These are phyloP conservation scores for Sporobolomyces pararoseus DNA, from an alignment of 768 basidiomycete species.

Conservation along the genomic window DNA sequence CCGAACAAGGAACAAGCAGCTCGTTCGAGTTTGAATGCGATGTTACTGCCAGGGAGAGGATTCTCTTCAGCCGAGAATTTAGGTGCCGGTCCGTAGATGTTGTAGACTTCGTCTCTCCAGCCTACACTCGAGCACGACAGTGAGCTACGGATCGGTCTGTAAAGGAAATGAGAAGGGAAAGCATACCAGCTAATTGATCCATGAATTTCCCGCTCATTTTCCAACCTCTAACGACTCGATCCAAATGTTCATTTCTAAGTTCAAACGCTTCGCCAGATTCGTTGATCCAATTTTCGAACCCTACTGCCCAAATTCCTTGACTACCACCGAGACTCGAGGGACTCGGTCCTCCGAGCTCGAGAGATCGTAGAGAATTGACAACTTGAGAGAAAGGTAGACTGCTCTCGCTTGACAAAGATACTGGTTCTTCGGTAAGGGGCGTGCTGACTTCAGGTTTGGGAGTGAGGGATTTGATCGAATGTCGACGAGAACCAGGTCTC, in stretches of 20 bases:
- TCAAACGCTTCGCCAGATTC: constrained; percentile 29
- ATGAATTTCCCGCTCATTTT: constrained; percentile 47
- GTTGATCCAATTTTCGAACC: constrained; percentile 42
- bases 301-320: constrained; percentile 32
- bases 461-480: constrained; percentile 12
- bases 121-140: no score
- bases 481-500: constrained; percentile 10
- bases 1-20: constrained; percentile 85
- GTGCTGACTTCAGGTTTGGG: constrained; percentile 1
- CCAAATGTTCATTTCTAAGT: constrained; percentile 42
- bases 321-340: no score
- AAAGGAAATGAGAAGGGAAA: not conserved
- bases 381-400: not conserved
- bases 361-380: not conserved
- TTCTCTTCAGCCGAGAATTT: constrained; percentile 57
- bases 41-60: constrained; percentile 56
- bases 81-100: constrained; percentile 54
- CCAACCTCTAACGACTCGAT: constrained; percentile 48
- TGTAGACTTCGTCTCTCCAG: constrained; percentile 81
- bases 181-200: constrained; percentile 49
- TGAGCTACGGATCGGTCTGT: no score
- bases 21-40: constrained; percentile 83
- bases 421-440: not conserved
- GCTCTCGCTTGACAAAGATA: not conserved
- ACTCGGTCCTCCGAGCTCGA: not conserved